Conservation (phyloP, 331 rosid species). For the Prunus yedoensis region DNA sequence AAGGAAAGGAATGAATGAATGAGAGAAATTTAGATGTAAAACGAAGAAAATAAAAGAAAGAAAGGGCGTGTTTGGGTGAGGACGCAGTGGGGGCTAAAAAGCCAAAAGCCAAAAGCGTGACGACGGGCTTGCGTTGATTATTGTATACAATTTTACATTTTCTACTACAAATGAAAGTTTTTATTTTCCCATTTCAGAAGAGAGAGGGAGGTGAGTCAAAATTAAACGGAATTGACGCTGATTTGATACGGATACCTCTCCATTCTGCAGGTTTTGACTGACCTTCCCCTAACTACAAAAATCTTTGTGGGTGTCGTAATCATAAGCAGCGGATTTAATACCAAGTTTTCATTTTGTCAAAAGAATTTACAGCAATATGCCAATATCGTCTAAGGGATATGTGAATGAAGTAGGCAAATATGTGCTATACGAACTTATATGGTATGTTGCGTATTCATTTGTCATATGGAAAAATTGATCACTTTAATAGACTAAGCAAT, state of each 20-base stretch:
- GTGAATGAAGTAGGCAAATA: too few species aligned
- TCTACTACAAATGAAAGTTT: neutral
- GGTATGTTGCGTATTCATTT: too few species aligned
- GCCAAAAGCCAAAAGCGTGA: neutral
- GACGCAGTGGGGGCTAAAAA: neutral
- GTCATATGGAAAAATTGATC: too few species aligned
- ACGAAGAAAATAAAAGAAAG: slow-evolving; percentile 3
- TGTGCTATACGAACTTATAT: too few species aligned
- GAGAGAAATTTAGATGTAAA: neutral
- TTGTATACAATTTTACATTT: too few species aligned
- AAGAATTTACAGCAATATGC: too few species aligned
- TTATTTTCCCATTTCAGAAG: too few species aligned
- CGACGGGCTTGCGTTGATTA: neutral
- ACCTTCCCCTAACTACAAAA: too few species aligned
- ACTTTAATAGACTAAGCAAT: too few species aligned
- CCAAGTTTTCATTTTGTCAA: too few species aligned
- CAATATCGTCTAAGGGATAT: too few species aligned
- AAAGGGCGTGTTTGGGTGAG: neutral
- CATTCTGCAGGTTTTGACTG: neutral
- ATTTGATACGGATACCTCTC: neutral
- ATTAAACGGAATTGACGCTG: neutral
- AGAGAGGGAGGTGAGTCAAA: neutral
- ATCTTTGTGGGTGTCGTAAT: neutral
- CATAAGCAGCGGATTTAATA: too few species aligned
- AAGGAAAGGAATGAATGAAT: neutral